These are phyloP conservation scores for Leccinum variicolor DNA, from an alignment of 768 basidiomycete genomes.

Conservation along the genomic window DNA sequence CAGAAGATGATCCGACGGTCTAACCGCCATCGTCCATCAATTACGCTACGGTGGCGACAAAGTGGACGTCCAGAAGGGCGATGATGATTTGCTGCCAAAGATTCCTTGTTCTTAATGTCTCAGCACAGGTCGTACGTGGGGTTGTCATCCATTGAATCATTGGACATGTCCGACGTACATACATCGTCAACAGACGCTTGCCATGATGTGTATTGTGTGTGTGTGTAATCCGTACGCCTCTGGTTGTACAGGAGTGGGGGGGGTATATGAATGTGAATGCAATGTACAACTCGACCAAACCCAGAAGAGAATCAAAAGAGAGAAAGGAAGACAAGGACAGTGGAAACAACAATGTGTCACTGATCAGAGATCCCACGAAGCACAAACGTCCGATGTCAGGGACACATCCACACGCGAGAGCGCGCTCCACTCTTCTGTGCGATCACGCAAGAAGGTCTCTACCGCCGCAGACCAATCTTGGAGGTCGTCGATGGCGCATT, in stretches of 20 bases:
- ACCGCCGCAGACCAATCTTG: conserved; percentile 24
- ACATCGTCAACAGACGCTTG: not conserved
- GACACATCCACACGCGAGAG: conserved; percentile 18
- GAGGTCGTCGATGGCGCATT: conserved; percentile 32
- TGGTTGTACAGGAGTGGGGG: not conserved
- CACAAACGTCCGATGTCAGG: conserved; percentile 13
- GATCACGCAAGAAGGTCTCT: conserved; percentile 17
- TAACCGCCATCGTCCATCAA: not conserved
- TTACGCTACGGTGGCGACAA: not conserved
- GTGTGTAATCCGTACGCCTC: not conserved
- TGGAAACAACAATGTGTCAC: not conserved
- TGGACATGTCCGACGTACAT: not conserved
- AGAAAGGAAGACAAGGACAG: not conserved
- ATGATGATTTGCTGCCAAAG: not conserved
- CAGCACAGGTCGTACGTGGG: not conserved
- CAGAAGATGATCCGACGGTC: not conserved
- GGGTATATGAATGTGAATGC: not conserved
- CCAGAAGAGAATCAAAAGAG: not conserved
- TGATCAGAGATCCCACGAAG: conserved; percentile 24
- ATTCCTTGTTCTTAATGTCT: not conserved
- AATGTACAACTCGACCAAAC: not conserved
- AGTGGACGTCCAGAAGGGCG: not conserved
- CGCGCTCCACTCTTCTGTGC: conserved; percentile 15
- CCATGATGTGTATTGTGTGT: not conserved
- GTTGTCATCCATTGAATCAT: not conserved